A percentile compares a stretch with the other conserved stretches of the same genome.
Evolutionary conservation across 169 alveolate species (phyloP).

Genomic region (Plasmodium yoelii): DNA sequence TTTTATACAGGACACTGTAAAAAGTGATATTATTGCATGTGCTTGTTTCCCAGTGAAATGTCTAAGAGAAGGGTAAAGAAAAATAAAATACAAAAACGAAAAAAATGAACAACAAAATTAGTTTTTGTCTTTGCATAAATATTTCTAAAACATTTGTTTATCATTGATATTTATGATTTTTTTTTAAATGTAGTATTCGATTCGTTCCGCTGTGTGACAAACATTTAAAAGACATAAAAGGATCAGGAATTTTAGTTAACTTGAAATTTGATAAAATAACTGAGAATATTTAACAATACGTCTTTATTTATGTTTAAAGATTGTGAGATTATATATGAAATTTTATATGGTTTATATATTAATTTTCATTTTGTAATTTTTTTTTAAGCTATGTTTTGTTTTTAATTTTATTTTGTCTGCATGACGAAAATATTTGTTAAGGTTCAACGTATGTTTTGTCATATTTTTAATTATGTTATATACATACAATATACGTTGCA

Average conservation of each 20-base stretch:
- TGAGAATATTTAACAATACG: no score
- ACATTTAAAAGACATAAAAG: constrained; percentile 82
- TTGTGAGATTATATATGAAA: background rate
- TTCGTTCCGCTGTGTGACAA: constrained; percentile 89
- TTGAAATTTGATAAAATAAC: constrained; percentile 60
- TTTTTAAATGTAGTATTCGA: constrained; percentile 86
- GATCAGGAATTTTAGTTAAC: constrained; percentile 85
- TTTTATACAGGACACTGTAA: constrained; percentile 77
- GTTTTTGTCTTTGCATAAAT: background rate
- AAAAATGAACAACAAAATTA: background rate
- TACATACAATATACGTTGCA: constrained; percentile 14
- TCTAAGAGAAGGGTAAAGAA: constrained; percentile 77
- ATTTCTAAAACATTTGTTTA: background rate
- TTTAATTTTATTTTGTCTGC: constrained; percentile 56
- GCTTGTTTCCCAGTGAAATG: constrained; percentile 84
- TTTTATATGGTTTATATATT: background rate
- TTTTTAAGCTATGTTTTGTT: constrained; percentile 54
- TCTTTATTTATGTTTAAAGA: background rate
- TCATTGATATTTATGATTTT: constrained; percentile 46
- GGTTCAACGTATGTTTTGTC: constrained; percentile 44
- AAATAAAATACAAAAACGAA: constrained; percentile 2
- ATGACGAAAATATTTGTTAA: constrained; percentile 55
- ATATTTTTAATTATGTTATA: constrained; percentile 56
- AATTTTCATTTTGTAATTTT: constrained; percentile 11
- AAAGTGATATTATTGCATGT: constrained; percentile 81